These are phyloP conservation scores for Aspergillus affinis DNA, from an alignment of 495 filamentous ascomycete species.

Conservation along the genomic window DNA sequence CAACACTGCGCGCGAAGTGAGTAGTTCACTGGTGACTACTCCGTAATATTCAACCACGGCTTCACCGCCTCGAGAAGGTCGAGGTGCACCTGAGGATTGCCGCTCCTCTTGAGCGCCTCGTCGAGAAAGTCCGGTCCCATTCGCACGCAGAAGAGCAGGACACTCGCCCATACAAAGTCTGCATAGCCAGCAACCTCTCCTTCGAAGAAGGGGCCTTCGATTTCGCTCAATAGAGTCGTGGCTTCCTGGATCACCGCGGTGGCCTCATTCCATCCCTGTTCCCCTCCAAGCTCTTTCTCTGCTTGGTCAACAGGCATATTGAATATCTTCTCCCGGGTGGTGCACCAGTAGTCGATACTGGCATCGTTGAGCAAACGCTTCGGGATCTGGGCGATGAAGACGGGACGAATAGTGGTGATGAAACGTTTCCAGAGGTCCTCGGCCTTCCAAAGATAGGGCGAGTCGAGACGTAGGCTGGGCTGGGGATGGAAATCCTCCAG, in stretches of 20 bases:
- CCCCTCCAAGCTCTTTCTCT: not conserved
- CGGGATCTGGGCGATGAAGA: conserved; percentile 1
- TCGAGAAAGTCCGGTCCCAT: not conserved
- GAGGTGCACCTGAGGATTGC: not conserved
- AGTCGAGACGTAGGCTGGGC: not conserved
- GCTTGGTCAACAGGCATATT: not conserved
- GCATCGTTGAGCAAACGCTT: conserved; percentile 3
- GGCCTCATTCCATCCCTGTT: not conserved
- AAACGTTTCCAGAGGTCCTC: not conserved
- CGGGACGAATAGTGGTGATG: not conserved
- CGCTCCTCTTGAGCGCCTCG: not conserved
- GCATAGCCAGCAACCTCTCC: not conserved
- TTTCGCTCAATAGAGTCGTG: not conserved
- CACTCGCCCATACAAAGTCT: not conserved
- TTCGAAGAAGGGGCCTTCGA: not conserved
- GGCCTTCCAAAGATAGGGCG: not conserved
- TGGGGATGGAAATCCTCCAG: not conserved
- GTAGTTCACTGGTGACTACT: not conserved
- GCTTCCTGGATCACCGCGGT: not conserved
- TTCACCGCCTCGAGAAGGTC: not conserved
- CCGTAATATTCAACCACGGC: not conserved
- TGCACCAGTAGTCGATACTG: conserved; percentile 2
- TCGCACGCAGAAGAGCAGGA: not conserved
- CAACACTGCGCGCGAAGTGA: too few relatives aligned
- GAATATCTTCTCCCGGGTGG: conserved; percentile 1